A percentile compares a stretch with the other conserved stretches of the same genome.
Conservation (phyloP, 257 asterid genomes). For the Scutellaria barbata region DNA sequence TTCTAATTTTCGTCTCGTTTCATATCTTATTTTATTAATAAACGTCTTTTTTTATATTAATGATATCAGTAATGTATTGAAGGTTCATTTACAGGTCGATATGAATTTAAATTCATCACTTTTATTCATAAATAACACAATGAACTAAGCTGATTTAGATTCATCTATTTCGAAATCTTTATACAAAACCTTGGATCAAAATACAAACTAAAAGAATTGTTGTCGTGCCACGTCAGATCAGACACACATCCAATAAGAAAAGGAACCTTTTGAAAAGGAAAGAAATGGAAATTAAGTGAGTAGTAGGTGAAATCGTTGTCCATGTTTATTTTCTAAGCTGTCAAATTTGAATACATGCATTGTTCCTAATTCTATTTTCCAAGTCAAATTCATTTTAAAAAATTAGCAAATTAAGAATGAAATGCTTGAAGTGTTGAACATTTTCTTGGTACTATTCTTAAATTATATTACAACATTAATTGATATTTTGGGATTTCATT, state of each 20-base stretch:
- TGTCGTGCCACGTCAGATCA: neutral
- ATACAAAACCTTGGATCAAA: no score
- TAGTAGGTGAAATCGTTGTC: neutral
- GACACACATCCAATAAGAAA: neutral
- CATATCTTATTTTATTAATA: neutral
- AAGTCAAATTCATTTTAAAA: neutral
- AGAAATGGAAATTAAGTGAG: no score
- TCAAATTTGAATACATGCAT: slow-evolving; percentile 20
- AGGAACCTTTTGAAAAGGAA: neutral
- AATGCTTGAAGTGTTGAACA: neutral
- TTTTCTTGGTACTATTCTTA: neutral
- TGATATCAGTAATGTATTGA: no score
- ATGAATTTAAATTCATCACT: no score
- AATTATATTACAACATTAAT: neutral
- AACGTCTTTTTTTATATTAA: no score
- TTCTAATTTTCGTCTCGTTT: neutral
- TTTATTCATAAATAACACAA: no score
- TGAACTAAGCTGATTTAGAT: no score
- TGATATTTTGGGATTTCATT: neutral
- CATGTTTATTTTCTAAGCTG: slow-evolving; percentile 20
- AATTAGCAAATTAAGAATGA: neutral
- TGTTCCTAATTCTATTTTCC: slow-evolving; percentile 1
- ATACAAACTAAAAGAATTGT: neutral
- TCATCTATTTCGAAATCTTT: no score
- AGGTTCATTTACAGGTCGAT: no score